Evolutionary conservation across 208 protist genomes (phyloP).

Genomic region (Lotmaria passim): DNA sequence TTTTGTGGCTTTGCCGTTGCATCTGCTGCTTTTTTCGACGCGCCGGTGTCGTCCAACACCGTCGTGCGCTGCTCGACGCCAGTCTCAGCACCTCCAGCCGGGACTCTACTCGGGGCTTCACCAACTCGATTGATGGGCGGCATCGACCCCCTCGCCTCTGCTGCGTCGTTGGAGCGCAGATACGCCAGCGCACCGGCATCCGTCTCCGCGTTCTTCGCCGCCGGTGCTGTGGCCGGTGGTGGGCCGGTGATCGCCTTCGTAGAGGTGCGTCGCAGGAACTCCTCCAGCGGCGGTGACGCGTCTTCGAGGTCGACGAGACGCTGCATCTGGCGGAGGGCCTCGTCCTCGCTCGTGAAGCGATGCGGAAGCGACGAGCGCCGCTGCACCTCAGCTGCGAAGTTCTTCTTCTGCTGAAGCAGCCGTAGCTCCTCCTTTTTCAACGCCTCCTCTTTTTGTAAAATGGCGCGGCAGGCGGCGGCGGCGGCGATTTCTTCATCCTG

Average conservation of each 20-base stretch:
- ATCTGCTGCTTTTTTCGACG: not conserved
- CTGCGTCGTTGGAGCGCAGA: conserved; percentile 22
- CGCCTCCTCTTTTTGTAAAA: conserved; percentile 55
- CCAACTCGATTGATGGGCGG: not conserved
- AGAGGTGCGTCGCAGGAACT: conserved; percentile 39
- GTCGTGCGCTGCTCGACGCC: not conserved
- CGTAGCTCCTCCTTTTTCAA: conserved; percentile 55
- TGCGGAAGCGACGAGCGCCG: conserved; percentile 34
- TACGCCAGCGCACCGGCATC: conserved; percentile 29
- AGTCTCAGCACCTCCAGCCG: not conserved
- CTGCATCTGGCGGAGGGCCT: conserved; percentile 51
- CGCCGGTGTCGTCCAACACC: not conserved
- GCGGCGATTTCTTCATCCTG: conserved; percentile 45
- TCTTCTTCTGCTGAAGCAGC: conserved; percentile 59
- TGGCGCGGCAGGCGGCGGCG: conserved; percentile 47
- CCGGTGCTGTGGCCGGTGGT: not conserved
- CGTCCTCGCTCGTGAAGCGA: conserved; percentile 44
- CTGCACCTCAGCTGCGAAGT: conserved; percentile 57
- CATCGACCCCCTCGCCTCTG: not conserved
- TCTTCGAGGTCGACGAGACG: conserved; percentile 41
- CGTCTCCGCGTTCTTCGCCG: conserved; percentile 1
- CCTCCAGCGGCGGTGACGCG: conserved; percentile 33
- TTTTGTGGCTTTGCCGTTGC: not conserved
- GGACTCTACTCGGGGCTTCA: not conserved
- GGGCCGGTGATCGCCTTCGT: conserved; percentile 13